Conservation (phyloP, 1,139 yeast genomes). For the Geotrichum fermentans region DNA sequence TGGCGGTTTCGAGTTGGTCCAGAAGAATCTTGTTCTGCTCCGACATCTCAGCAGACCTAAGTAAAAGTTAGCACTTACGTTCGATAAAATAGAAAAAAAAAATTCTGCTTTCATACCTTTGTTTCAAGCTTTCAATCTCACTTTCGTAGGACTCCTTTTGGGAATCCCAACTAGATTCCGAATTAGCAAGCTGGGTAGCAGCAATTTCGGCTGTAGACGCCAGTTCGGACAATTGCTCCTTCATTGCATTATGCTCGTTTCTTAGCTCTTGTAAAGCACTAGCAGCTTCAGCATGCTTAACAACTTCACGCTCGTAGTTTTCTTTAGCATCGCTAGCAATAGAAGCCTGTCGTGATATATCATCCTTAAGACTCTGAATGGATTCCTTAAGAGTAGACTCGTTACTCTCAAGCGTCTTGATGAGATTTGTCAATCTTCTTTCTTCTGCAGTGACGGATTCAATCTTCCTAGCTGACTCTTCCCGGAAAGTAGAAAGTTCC, state of each 20-base stretch:
- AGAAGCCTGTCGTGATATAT: constrained; percentile 50
- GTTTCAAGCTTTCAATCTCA: constrained; percentile 46
- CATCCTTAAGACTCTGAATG: constrained; percentile 37
- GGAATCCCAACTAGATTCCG: constrained; percentile 44
- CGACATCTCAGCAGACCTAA: constrained; percentile 51
- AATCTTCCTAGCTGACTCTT: constrained; percentile 27
- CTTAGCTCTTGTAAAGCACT: constrained; percentile 45
- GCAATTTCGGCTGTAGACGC: constrained; percentile 36
- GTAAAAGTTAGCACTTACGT: constrained; percentile 1
- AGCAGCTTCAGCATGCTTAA: constrained; percentile 54
- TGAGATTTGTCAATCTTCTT: constrained; percentile 39
- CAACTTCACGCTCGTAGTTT: constrained; percentile 53
- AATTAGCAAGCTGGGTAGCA: constrained; percentile 33
- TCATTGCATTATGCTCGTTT: constrained; percentile 42
- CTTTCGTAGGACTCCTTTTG: constrained; percentile 47
- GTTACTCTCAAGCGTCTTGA: constrained; percentile 43
- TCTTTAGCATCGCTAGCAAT: constrained; percentile 50
- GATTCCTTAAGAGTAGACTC: constrained; percentile 36
- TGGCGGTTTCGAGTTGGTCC: constrained; percentile 58
- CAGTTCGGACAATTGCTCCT: constrained; percentile 39
- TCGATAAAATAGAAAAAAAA: not conserved
- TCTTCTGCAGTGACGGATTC: constrained; percentile 36
- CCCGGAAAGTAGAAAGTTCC: constrained; percentile 18
- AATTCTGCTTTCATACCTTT: constrained; percentile 34
- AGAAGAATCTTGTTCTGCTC: constrained; percentile 64